These are phyloP conservation scores for Rhizopus stolonifer DNA, from an alignment of 371 early-diverging fungal species.

Conservation along the genomic window DNA sequence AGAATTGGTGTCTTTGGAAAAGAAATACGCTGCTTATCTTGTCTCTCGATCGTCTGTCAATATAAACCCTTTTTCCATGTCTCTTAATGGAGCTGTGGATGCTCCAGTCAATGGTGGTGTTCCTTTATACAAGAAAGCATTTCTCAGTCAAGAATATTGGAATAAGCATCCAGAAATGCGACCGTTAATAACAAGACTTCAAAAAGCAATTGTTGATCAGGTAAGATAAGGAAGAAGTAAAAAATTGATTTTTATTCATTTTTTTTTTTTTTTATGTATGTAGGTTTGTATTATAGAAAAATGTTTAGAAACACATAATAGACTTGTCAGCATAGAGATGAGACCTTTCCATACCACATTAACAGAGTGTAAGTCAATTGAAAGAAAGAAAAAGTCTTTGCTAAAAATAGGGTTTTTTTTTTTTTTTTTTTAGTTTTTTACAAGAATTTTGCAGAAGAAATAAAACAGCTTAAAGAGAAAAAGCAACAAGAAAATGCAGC, in stretches of 20 bases:
- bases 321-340: constrained; percentile 67
- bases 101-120: constrained; percentile 88
- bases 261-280: neutral
- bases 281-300: constrained; percentile 64
- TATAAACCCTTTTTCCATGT: constrained; percentile 78
- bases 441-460: constrained; percentile 71
- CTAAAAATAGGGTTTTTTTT: too few species aligned
- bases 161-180: constrained; percentile 48
- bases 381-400: too few species aligned
- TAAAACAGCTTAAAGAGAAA: constrained; percentile 33
- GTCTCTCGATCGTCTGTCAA: constrained; percentile 39
- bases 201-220: constrained; percentile 66
- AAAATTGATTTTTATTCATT: too few species aligned
- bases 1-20: constrained; percentile 59
- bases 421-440: constrained; percentile 55
- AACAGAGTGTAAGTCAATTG: constrained; percentile 58
- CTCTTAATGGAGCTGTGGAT: constrained; percentile 81
- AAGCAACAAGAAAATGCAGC: constrained; percentile 18
- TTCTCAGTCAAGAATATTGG: constrained; percentile 53
- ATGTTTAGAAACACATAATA: constrained; percentile 65
- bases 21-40: constrained; percentile 47
- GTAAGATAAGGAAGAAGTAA: constrained; percentile 36
- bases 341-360: constrained; percentile 74
- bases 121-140: constrained; percentile 73
- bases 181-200: constrained; percentile 50